Evolutionary conservation across 495 filamentous ascomycete species (phyloP), one percentile per base, ranked within the genome.

Genomic region (Aspergillus affinis): DNA sequence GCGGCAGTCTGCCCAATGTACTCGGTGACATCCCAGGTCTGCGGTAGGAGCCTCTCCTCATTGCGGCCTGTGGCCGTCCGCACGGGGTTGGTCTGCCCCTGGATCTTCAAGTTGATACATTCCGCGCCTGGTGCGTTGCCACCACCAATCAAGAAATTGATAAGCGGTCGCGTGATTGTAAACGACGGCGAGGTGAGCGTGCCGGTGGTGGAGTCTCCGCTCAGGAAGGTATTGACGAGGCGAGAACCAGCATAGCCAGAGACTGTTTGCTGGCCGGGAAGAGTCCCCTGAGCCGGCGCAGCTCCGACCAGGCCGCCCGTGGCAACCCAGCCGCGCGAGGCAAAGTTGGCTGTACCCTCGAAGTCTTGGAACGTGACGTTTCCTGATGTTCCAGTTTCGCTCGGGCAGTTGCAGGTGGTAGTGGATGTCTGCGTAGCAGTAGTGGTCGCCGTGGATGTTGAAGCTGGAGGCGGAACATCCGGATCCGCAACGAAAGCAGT

Each of bases 401-500:
- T 19, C 13, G 17, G 21, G 47, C 17, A 7, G 18, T 19, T 49
- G 18, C 18, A 7, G 47, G 9, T 19, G n/a, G n/a, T n/a, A n/a
- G n/a, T n/a, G n/a, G n/a, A n/a, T n/a, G n/a, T n/a, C n/a, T n/a
- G n/a, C n/a, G n/a, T n/a, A n/a, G n/a, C n/a, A n/a, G n/a, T n/a
- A n/a, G n/a, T n/a, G n/a, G n/a, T n/a, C n/a, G n/a, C n/a, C n/a
- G n/a, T n/a, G n/a, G n/a, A n/a, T n/a, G n/a, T n/a, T n/a, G n/a
- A n/a, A n/a, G n/a, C n/a, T n/a, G n/a, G n/a, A n/a, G n/a, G n/a
- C n/a, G n/a, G n/a, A n/a, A n/a, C n/a, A n/a, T n/a, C n/a, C n/a
- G n/a, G n/a, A 49, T 49, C 47, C 8, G 47, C 8, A 19, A 19
- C 21, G 54, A 78, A 79, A 0, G 57, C 63, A 0, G 65, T 73